Base-by-base conservation (phyloP, 805 yeast species). In the Metschnikowia continentalis region DNA sequence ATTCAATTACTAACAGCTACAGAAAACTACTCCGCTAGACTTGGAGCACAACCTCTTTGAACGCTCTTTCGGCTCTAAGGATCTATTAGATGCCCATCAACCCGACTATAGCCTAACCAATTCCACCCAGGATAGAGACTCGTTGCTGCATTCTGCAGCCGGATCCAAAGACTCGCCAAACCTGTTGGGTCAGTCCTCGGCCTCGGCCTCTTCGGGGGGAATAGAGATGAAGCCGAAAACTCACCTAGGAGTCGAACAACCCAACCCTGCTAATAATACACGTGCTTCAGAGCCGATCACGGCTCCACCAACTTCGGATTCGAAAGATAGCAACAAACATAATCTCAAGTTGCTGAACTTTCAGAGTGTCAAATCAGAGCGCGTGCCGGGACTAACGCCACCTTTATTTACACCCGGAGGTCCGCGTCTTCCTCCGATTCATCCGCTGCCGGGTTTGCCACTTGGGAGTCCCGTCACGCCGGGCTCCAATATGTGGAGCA, bases 41-140 rank as follows among this genome's bases (percentile, higher is more conserved):
- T 73, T 90, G 52, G 99, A 94, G 67, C 96, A 94, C 8, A 92
- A 92, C 62, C 97, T 97, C 4, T 92, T 92, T 65, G 99, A 92
- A 68, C 88, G 86, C 67, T 88, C 96, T 46, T 92, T 92, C 71
- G 97, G 94, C n/a, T 70, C 82, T 2, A 83, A 81, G 53, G 78
- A 76, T 46, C 56, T 48, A 32, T 46, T 48, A 30, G 52, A 42
- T 43, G 50, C 51, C 46, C 54, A 48, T 23, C 42, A 32, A 30
- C 52, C 49, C 14, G 42, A 48, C 15, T 14, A 17, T 26, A 38
- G 8, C 36, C 23, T 19, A 26, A 32, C 39, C 1, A 2, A 32
- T 13, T 36, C 48, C 8, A 13, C 37, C 13, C 33, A 38, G 5
- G 51, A 26, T 11, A 42, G 40, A 32, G 42, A 38, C 32, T 39